Conservation (phyloP, 2,329 filamentous ascomycete species). For the Penicillium sp. region DNA sequence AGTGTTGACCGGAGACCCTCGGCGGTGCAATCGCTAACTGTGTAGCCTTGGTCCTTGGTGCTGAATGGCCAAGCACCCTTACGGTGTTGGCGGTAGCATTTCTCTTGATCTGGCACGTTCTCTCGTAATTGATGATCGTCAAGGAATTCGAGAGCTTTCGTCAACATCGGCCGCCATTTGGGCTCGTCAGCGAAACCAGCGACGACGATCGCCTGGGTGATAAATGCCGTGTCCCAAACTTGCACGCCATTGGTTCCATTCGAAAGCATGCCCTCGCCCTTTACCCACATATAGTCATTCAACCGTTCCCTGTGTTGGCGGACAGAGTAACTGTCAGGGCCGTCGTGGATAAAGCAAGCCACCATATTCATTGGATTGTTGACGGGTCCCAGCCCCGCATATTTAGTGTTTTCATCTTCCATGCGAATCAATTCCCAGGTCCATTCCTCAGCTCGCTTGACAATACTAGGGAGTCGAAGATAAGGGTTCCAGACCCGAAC, state of each 20-base stretch:
- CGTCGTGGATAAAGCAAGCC: slow-evolving; percentile 78
- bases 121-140: slow-evolving; percentile 89
- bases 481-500: slow-evolving; percentile 78
- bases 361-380: slow-evolving; percentile 89
- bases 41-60: slow-evolving; percentile 87
- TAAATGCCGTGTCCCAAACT: slow-evolving; percentile 91
- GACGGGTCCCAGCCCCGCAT: slow-evolving; percentile 80
- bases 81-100: slow-evolving; percentile 82
- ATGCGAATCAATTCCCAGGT: slow-evolving; percentile 78
- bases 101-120: slow-evolving; percentile 70
- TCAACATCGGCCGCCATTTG: slow-evolving; percentile 78
- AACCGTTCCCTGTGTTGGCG: slow-evolving; percentile 75
- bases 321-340: slow-evolving; percentile 68
- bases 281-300: slow-evolving; percentile 87
- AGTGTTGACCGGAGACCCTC: slow-evolving; percentile 87
- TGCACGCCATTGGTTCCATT: slow-evolving; percentile 99
- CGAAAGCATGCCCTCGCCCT: slow-evolving; percentile 84
- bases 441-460: slow-evolving; percentile 73
- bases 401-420: slow-evolving; percentile 92
- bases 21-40: slow-evolving; percentile 89
- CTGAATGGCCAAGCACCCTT: slow-evolving; percentile 98
- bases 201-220: slow-evolving; percentile 77
- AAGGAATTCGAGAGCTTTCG: slow-evolving; percentile 77
- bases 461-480: slow-evolving; percentile 64
- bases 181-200: slow-evolving; percentile 73